phyloP scores from a whole-genome alignment of 495 filamentous ascomycete species.

The Xylaria nigripes region DNA sequence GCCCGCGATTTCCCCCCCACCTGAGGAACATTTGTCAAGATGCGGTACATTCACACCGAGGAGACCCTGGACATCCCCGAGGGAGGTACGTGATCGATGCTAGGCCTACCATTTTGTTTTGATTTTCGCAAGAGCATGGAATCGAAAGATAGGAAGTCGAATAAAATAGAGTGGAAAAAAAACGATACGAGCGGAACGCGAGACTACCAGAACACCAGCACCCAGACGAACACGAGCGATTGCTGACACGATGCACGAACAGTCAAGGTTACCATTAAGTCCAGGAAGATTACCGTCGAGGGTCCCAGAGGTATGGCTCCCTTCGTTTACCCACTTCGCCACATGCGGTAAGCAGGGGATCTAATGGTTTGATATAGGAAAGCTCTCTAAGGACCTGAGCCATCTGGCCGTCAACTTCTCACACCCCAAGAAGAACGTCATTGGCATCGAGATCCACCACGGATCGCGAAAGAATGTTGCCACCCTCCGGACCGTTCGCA shows the following conservation, averaged over 20 bases:
- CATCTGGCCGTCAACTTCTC: slow-evolving; percentile 95
- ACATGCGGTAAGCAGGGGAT: not conserved
- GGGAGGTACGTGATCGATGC: slow-evolving; percentile 64
- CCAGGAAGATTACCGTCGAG: slow-evolving; percentile 88
- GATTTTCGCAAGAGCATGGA: not conserved
- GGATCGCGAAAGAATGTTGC: slow-evolving; percentile 94
- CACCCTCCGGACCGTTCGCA: slow-evolving; percentile 93
- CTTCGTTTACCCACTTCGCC: not conserved
- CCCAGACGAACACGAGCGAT: slow-evolving; percentile 9
- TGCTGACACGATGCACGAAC: slow-evolving; percentile 33
- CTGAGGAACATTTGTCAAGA: slow-evolving; percentile 53
- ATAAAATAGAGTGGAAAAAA: not conserved
- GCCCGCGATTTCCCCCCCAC: slow-evolving; percentile 22
- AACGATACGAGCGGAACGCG: slow-evolving; percentile 11
- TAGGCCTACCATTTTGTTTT: not conserved
- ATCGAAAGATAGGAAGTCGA: not conserved
- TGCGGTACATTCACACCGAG: slow-evolving; percentile 97
- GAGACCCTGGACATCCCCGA: slow-evolving; percentile 91
- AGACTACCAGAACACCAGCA: slow-evolving; percentile 8
- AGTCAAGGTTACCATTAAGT: slow-evolving; percentile 97
- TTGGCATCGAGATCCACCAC: slow-evolving; percentile 96
- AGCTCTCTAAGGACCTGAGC: slow-evolving; percentile 90
- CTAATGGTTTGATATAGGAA: slow-evolving; percentile 48
- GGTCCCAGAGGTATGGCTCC: slow-evolving; percentile 66
- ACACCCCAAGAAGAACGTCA: slow-evolving; percentile 65